These are phyloP conservation scores for Nicotiana obtusifolia DNA, from an alignment of 257 asterid genomes.

Conservation along the genomic window DNA sequence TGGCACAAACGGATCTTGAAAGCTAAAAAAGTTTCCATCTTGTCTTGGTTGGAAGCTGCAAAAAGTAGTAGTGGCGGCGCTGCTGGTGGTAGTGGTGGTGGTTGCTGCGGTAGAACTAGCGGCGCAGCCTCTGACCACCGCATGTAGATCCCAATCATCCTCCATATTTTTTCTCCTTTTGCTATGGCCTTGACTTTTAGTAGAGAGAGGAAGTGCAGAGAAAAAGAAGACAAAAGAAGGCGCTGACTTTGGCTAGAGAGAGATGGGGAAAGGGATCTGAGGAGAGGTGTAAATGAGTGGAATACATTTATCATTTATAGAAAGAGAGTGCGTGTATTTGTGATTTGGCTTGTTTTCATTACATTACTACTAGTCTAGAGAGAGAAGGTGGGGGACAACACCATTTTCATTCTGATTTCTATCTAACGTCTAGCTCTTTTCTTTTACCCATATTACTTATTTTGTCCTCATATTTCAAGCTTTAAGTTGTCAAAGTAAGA, in stretches of 20 bases:
- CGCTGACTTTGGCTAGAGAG: slow-evolving; percentile 52
- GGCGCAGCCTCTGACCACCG: slow-evolving; percentile 92
- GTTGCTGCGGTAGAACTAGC: slow-evolving; percentile 31
- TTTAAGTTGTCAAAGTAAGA: background rate
- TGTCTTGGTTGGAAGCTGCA: slow-evolving; percentile 25
- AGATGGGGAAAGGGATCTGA: background rate
- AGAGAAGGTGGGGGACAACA: slow-evolving; percentile 12
- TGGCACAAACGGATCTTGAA: slow-evolving; percentile 47
- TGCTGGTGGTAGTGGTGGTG: slow-evolving; percentile 21
- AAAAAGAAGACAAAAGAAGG: slow-evolving; percentile 39
- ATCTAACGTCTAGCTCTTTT: background rate
- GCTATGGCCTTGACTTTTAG: slow-evolving; percentile 10
- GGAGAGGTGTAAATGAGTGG: slow-evolving; percentile 9
- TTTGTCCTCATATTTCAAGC: background rate
- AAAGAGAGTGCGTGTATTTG: slow-evolving; percentile 10
- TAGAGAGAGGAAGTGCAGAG: background rate
- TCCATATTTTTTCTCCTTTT: slow-evolving; percentile 36
- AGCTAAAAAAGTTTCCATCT: slow-evolving; percentile 22
- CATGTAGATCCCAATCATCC: slow-evolving; percentile 93
- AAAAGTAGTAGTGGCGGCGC: slow-evolving; percentile 20
- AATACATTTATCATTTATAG: slow-evolving; percentile 14
- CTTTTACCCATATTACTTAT: background rate
- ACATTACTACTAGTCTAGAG: slow-evolving; percentile 3
- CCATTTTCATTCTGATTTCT: background rate
- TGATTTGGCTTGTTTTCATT: slow-evolving; percentile 12